Evolutionary conservation across 768 basidiomycete species (phyloP).

Genomic region (Auriscalpium microsporum): DNA sequence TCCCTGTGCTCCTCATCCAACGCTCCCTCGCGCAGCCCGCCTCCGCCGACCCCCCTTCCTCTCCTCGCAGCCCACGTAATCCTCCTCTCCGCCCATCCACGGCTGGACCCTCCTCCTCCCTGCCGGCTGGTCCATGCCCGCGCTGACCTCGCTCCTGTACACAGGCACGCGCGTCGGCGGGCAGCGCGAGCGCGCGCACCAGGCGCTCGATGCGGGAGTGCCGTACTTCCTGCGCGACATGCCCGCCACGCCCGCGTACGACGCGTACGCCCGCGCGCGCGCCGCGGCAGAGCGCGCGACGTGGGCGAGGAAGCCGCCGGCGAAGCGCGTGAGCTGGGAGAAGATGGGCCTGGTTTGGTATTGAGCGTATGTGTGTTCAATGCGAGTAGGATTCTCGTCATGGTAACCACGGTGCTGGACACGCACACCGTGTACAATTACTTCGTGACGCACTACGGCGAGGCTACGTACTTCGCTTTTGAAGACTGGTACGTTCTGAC

Average conservation of each 20-base stretch:
- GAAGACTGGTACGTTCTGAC: too few relatives aligned
- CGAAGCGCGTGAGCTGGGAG: slow-evolving; percentile 70
- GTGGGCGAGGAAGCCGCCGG: slow-evolving; percentile 82
- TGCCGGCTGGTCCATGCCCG: slow-evolving; percentile 85
- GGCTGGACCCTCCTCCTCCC: slow-evolving; percentile 89
- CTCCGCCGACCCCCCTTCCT: slow-evolving; percentile 13
- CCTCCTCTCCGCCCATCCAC: slow-evolving; percentile 35
- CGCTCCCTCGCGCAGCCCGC: slow-evolving; percentile 48
- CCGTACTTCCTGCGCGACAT: slow-evolving; percentile 79
- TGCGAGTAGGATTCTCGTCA: too few relatives aligned
- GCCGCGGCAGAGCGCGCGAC: slow-evolving; percentile 44
- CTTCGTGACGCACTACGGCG: too few relatives aligned
- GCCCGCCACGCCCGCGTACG: slow-evolving; percentile 49
- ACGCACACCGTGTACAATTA: too few relatives aligned
- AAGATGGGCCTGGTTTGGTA: slow-evolving; percentile 35
- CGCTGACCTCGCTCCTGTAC: slow-evolving; percentile 72
- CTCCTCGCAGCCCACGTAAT: slow-evolving; percentile 2
- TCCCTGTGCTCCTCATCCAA: slow-evolving; percentile 81
- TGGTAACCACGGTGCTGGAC: too few relatives aligned
- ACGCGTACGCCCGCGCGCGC: slow-evolving; percentile 36
- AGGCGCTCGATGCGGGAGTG: slow-evolving; percentile 73
- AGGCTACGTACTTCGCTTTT: too few relatives aligned
- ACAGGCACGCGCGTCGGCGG: slow-evolving; percentile 84
- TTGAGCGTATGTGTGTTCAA: too few relatives aligned
- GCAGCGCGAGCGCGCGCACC: slow-evolving; percentile 72